phyloP scores from a whole-genome alignment of 441 rosid species.

The Pelargonium fulgidum region DNA sequence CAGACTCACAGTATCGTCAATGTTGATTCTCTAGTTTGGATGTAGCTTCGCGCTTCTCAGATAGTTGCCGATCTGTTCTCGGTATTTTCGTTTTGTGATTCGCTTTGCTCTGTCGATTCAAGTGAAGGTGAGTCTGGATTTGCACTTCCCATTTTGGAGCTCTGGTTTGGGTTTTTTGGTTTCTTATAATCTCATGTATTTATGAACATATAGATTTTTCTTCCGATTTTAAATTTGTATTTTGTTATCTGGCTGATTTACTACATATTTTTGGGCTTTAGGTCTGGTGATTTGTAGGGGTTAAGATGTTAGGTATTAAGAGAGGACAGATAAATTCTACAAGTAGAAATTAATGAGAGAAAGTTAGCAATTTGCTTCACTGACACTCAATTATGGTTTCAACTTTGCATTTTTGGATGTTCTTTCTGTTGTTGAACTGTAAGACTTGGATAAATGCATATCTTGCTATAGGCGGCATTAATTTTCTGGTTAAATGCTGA shows the following conservation, averaged over 20 bases:
- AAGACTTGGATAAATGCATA: background rate
- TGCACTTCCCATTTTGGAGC: background rate
- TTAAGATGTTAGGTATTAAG: background rate
- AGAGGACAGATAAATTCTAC: background rate
- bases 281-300: background rate
- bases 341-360: background rate
- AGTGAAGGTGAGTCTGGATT: constrained; percentile 4
- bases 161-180: background rate
- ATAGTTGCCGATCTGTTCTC: no score
- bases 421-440: background rate
- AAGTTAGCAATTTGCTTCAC: background rate
- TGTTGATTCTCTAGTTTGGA: no score
- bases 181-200: background rate
- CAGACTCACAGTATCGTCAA: no score
- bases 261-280: background rate
- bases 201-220: background rate
- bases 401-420: no score
- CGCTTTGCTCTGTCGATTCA: background rate
- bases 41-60: no score
- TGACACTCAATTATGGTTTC: background rate
- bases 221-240: background rate
- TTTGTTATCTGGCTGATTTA: background rate
- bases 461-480: background rate
- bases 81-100: no score
- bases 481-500: background rate